These are phyloP conservation scores for Cocos nucifera DNA, from an alignment of 176 grass and related monocot species.

Conservation along the genomic window DNA sequence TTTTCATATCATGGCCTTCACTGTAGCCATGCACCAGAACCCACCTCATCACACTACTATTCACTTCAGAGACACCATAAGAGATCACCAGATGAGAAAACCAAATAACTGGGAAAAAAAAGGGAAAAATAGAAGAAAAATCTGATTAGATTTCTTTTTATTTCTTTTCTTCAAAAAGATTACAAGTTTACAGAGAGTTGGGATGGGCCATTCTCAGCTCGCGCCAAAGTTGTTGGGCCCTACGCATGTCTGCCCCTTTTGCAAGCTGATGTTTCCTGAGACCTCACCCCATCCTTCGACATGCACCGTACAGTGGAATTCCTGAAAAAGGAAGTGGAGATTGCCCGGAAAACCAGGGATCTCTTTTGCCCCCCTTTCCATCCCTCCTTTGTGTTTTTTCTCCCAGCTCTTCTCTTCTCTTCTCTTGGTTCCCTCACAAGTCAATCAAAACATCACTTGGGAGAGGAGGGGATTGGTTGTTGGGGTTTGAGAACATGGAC, in stretches of 20 bases:
- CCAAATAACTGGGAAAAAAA: no score
- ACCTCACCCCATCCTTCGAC: constrained; percentile 21
- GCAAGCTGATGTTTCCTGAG: constrained; percentile 46
- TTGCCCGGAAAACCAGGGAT: constrained; percentile 45
- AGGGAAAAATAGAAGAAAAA: no score
- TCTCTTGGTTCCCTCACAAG: background rate
- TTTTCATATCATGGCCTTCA: constrained; percentile 3
- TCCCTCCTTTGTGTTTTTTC: constrained; percentile 6
- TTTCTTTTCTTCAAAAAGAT: no score
- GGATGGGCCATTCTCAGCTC: constrained; percentile 4
- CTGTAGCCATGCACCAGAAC: no score
- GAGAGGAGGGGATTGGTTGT: no score
- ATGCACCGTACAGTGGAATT: constrained; percentile 28
- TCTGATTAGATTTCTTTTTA: no score
- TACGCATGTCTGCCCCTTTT: constrained; percentile 31
- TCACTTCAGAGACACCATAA: no score
- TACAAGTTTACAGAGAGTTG: constrained; percentile 12
- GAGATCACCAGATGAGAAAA: no score
- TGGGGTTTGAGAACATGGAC: no score
- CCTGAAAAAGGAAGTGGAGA: constrained; percentile 16
- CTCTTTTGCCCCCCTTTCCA: constrained; percentile 24
- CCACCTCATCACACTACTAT: no score
- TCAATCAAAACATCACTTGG: no score
- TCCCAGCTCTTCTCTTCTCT: no score
- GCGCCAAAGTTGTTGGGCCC: constrained; percentile 25